Conservation (phyloP, 108 stramenopile genomes). For the Bacterosira constricta region DNA sequence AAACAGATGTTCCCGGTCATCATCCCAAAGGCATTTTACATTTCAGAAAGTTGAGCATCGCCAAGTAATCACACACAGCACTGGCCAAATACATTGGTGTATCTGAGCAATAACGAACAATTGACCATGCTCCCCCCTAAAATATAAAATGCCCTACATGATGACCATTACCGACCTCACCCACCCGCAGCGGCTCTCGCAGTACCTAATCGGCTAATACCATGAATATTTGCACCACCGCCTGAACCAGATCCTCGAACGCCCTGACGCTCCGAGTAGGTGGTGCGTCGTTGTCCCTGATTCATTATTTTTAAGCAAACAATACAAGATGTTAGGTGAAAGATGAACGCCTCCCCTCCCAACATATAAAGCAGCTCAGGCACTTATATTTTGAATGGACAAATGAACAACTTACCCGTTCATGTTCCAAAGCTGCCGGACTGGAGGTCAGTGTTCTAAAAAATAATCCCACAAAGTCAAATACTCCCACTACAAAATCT, state of each 20-base stretch:
- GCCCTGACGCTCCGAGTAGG: conserved; percentile 45
- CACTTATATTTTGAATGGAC: neutral
- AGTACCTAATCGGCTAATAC: conserved; percentile 37
- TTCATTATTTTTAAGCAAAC: neutral
- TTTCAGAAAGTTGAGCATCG: too few species aligned
- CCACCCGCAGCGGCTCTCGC: conserved; percentile 40
- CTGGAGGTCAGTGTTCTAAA: conserved; percentile 42
- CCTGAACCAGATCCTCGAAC: conserved; percentile 15
- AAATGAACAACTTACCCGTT: conserved; percentile 22
- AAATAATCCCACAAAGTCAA: conserved; percentile 48
- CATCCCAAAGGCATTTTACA: conserved; percentile 7
- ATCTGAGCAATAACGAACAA: too few species aligned
- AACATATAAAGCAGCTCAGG: neutral
- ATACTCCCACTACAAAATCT: conserved; percentile 38
- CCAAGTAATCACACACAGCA: too few species aligned
- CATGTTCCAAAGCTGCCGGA: conserved; percentile 34
- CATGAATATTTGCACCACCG: conserved; percentile 41
- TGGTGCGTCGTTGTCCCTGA: conserved; percentile 41
- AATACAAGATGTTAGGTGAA: too few species aligned
- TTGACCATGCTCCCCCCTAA: neutral
- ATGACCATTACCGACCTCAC: conserved; percentile 54
- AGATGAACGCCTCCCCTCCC: too few species aligned
- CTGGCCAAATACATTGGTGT: too few species aligned
- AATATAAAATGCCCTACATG: conserved; percentile 15
- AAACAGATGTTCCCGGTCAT: conserved; percentile 41